Evolutionary conservation across 73 alveolate species (phyloP), one percentile per base, ranked within the genome.

Genomic region (Paramecium biaurelia): DNA sequence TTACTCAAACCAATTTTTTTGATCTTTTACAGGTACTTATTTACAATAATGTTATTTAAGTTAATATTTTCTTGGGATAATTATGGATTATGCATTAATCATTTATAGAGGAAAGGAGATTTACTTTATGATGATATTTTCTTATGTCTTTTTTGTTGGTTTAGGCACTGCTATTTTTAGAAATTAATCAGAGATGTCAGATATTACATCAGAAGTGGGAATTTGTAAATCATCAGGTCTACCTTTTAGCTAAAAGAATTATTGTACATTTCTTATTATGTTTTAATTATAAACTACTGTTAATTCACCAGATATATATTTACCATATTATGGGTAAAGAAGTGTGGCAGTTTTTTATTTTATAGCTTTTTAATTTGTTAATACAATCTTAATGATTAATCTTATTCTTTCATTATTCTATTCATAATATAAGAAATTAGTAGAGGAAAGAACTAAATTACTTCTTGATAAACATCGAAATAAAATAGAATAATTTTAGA

Each of bases 101-200:
- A 67, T 67, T 30, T 67, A 67, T 5, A 74, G 87, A n/a, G 87
- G 87, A 74, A 74, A 74, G 23, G 87, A 74, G 58, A 74, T 74
- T 5, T 74, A 35, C 12, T 74, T 30, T 74, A 30, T 74, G 37
- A 74, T 74, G 87, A 28, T 74, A 35, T 38, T 74, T 8, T 74
- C 87, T 5, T 35, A 30, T 14, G 56, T 74, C 37, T 74, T 74
- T 74, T 74, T 74, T 74, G 59, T 24, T 21, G 57, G 87, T 32
- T 74, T 74, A 34, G 87, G 87, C 7, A 35, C 41, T n/a, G 87
- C 59, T 12, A 32, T 74, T 6, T 74, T 74, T 38, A 53, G 68
- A 53, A 53, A 53, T 53, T 53, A 53, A 18, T 32, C 56, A 74
- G 59, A 74, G 9, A 32, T 38, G 7, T 12, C 30, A 0, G 32